These are phyloP conservation scores for Fusarium sp. DNA, from an alignment of 2,329 filamentous ascomycete species.

Conservation along the genomic window DNA sequence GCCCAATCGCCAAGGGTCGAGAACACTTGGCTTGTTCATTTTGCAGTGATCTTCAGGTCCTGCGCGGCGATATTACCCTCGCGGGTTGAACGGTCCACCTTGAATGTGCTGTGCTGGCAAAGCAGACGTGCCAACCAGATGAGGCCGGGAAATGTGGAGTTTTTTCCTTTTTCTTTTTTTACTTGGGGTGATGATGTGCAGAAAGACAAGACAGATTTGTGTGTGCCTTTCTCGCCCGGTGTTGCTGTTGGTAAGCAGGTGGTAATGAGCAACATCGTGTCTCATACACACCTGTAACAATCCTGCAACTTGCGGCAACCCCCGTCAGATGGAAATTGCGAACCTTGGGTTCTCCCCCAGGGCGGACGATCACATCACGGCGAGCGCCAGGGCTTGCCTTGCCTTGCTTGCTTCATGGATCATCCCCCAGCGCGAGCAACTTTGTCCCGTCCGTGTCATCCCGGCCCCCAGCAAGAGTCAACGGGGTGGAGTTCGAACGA, in stretches of 20 bases:
- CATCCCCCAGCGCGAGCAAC: neutral
- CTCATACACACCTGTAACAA: conserved; percentile 39
- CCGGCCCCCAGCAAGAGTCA: conserved; percentile 6
- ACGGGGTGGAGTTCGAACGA: neutral
- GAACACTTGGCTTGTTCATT: neutral
- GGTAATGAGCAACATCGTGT: neutral
- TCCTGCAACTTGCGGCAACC: conserved; percentile 32
- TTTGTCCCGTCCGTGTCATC: neutral
- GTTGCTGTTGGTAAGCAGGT: neutral
- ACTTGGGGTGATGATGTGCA: neutral
- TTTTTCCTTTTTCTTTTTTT: neutral
- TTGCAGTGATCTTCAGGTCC: conserved; percentile 4
- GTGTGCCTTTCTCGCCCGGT: neutral
- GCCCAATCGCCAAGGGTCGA: neutral
- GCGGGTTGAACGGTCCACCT: neutral
- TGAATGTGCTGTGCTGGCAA: neutral
- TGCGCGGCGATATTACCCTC: conserved; percentile 3
- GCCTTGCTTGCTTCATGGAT: neutral
- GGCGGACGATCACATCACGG: conserved; percentile 3
- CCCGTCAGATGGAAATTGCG: conserved; percentile 25
- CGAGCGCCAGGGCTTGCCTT: neutral
- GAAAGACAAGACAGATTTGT: neutral
- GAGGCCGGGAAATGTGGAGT: neutral
- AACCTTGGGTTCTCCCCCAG: neutral
- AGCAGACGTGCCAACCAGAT: neutral